These are phyloP conservation scores for Quercus tomentella DNA, from an alignment of 331 rosid species.

Conservation along the genomic window DNA sequence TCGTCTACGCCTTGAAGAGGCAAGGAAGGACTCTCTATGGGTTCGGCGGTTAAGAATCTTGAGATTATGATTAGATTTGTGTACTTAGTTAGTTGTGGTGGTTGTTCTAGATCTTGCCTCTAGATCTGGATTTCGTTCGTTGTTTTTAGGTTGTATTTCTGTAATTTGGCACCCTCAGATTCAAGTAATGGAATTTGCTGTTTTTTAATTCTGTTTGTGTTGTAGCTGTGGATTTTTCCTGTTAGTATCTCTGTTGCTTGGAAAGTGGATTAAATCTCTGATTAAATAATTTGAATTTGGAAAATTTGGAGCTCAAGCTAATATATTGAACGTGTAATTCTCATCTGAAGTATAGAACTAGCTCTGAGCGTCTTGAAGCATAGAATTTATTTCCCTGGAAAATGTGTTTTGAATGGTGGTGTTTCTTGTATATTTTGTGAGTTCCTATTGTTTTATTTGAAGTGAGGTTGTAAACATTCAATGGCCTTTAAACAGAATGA, in stretches of 20 bases:
- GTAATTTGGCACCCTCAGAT: background rate
- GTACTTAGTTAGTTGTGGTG: background rate
- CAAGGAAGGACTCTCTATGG: constrained; percentile 52
- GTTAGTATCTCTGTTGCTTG: background rate
- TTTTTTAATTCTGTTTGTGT: background rate
- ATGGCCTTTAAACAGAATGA: too few relatives aligned
- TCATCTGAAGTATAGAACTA: too few relatives aligned
- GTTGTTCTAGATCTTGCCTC: constrained; percentile 6
- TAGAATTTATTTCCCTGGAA: too few relatives aligned
- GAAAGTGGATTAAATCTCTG: too few relatives aligned
- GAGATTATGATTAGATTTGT: background rate
- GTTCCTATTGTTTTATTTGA: too few relatives aligned
- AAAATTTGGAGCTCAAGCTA: background rate
- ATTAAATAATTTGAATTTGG: background rate
- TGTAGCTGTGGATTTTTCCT: background rate
- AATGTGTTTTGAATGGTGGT: too few relatives aligned
- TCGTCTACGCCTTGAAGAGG: constrained; percentile 43
- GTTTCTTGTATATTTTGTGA: too few relatives aligned
- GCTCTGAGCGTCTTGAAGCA: too few relatives aligned
- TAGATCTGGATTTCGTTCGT: background rate
- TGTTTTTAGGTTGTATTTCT: background rate
- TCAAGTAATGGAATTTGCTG: background rate
- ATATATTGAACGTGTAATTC: too few relatives aligned
- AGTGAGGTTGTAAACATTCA: too few relatives aligned
- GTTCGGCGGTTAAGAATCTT: constrained; percentile 33